Base-by-base conservation (phyloP, 176 grass and related monocot species). In the Oryza brachyantha region DNA sequence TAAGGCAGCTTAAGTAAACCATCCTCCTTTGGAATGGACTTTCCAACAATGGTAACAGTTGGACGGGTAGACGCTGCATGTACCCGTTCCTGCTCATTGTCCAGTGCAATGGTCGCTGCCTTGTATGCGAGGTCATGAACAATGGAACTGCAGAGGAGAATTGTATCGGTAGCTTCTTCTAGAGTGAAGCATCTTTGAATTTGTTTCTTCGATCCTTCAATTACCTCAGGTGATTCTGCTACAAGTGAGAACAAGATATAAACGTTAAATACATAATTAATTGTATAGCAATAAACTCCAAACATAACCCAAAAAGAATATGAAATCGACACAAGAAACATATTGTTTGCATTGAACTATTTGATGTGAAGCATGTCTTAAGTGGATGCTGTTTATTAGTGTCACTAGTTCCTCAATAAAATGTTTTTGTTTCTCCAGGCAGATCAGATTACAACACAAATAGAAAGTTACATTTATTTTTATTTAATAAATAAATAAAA, bases 81-180 rank as follows among this genome's bases (percentile, higher is more conserved):
- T 38, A 74, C 61, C 55, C 39, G 29, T 81, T 89, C 81, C 35
- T 90, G 75, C 41, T 94, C 77, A 10, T 87, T 82, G 29, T 90
- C 94, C 81, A 92, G 71, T n/a, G 71, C 89, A 84, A 92, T 90
- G 29, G 87, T 77, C 32, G 94, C 91, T 62, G 85, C 91, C 75
- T 86, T 94, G 52, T 92, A 92, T 35, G 91, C 91, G 42, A 94
- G 69, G 74, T 92, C 92, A 40, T 92, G 91, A 79, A 92, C 81
- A 52, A 97, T 88, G 50, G 94, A 97, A 86, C 89, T 97, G 84
- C 94, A 97, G 38, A 92, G 86, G 40, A 94, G 77, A 82, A 97
- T 87, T 16, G 89, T 84, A 77, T 97, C 91, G 17, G 94, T 74
- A 65, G 94, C 89, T 75, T 97, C 91, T 90, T 97, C 91, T 41